Percentiles rank a stretch among this genome's conserved stretches.
Evolutionary conservation across 2,329 filamentous ascomycete species (phyloP).

Genomic region (Neofusicoccum parvum): DNA sequence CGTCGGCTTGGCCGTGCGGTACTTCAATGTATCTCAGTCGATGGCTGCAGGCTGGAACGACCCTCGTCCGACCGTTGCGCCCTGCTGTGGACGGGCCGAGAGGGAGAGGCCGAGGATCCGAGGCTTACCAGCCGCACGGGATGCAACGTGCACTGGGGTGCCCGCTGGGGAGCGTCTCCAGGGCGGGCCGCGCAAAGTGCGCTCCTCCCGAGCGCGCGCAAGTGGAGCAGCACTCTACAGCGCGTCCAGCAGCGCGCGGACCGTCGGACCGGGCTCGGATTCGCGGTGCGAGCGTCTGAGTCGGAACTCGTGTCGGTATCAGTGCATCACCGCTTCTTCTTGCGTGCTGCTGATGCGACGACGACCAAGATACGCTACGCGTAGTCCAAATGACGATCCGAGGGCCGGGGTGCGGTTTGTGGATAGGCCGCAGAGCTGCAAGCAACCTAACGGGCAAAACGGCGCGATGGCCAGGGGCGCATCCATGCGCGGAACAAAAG

Average conservation of each 20-base stretch:
- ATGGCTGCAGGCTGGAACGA: not conserved
- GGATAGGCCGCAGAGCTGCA: not conserved
- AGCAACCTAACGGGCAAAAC: not conserved
- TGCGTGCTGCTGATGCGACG: not conserved
- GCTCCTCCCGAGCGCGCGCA: not conserved
- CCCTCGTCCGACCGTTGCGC: conserved; percentile 5
- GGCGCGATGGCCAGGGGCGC: not conserved
- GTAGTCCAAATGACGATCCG: not conserved
- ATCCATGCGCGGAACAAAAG: not conserved
- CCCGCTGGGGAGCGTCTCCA: not conserved
- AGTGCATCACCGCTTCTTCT: not conserved
- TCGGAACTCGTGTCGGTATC: not conserved
- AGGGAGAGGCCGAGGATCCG: not conserved
- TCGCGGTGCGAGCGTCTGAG: not conserved
- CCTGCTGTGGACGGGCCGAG: conserved; percentile 3
- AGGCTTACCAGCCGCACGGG: conserved; percentile 1
- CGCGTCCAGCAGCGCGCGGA: not conserved
- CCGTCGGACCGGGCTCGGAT: not conserved
- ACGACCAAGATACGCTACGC: not conserved
- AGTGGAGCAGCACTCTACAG: not conserved
- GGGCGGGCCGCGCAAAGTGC: not conserved
- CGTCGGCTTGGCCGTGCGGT: not conserved
- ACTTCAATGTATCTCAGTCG: not conserved
- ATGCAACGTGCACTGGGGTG: not conserved
- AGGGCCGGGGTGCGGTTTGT: not conserved